Conservation (phyloP, 2,329 filamentous ascomycete genomes). For the Xylaria hypoxylon region DNA sequence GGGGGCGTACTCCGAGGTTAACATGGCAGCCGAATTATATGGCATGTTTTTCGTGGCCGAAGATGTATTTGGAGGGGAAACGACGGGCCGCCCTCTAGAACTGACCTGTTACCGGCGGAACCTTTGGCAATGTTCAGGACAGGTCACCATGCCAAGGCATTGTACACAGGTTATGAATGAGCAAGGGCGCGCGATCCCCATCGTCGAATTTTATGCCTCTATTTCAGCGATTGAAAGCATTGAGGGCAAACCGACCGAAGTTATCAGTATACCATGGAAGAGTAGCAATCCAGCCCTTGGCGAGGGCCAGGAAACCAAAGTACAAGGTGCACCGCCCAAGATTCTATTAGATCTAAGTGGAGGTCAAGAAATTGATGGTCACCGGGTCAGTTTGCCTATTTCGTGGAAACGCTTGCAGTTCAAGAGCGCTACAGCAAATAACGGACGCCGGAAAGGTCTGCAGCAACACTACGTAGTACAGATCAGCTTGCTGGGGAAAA, state of each 20-base stretch:
- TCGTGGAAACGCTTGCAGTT: constrained; percentile 96
- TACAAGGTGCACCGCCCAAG: constrained; percentile 63
- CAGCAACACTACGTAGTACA: constrained; percentile 96
- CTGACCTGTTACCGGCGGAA: constrained; percentile 96
- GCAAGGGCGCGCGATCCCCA: constrained; percentile 80
- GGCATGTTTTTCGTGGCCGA: constrained; percentile 92
- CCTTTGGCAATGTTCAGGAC: constrained; percentile 93
- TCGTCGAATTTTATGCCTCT: constrained; percentile 81
- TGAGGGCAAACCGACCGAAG: constrained; percentile 90
- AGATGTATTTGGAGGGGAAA: constrained; percentile 76
- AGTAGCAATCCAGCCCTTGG: constrained; percentile 70
- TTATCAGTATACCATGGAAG: constrained; percentile 98
- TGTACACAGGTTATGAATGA: constrained; percentile 77
- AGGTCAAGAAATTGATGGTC: constrained; percentile 79
- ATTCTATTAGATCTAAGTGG: constrained; percentile 66
- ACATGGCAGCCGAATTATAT: constrained; percentile 80
- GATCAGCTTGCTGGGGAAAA: constrained; percentile 82
- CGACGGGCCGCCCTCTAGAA: constrained; percentile 73
- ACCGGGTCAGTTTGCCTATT: constrained; percentile 82
- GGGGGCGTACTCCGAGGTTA: constrained; percentile 71
- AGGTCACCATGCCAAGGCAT: constrained; percentile 80
- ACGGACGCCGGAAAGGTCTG: constrained; percentile 90
- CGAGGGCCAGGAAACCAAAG: constrained; percentile 60
- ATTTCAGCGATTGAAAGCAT: constrained; percentile 92
- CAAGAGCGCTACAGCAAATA: constrained; percentile 95